Evolutionary conservation across 2,329 filamentous ascomycete species (phyloP), one percentile per base, ranked within the genome.

Genomic region (Penicillium sp.): DNA sequence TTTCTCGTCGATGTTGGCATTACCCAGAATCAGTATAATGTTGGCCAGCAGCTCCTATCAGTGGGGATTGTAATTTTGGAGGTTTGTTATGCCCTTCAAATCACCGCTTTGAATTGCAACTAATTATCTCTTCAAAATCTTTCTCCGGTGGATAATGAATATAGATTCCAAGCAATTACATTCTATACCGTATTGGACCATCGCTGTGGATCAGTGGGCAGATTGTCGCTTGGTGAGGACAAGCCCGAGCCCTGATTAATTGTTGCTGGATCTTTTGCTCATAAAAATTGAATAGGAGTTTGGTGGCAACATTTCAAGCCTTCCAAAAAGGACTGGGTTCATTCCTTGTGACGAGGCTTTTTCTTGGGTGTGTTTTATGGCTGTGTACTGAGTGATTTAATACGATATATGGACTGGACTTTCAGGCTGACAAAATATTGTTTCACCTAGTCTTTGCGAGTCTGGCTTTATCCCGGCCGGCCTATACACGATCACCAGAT

Each of bases 391-490:
- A 2, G 12, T 47, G 14, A n/a, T 8, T 24, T 20, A 16, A 14
- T 46, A 5, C n/a, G 11, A 11, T 46, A 3, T 5, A 26, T 6
- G n/a, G n/a, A n/a, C n/a, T n/a, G n/a, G n/a, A n/a, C n/a, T 8
- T 14, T 30, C 30, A 47, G 18, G 24, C 38, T 42, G 38, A 42
- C 38, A 16, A 20, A 45, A 6, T 2, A 26, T 28, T 26, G 52
- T 23, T 38, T 12, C n/a, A 26, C 42, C 5, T 38, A 57, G 55
- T 3, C 67, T 81, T 9, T 75, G 73, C 2, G 79, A 81, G 62
- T 75, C 76, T 0, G 79, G 79, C 8, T 81, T 79, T 61, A 80
- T 81, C 35, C 79, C 79, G 0, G 79, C 77, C 52, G 74, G 76
- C 6, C 67, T 79, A 0, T 81, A 73, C 68, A 80, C 77, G 0